These are phyloP conservation scores for Gypsophila paniculata DNA, from an alignment of 179 eudicot species.

Conservation along the genomic window DNA sequence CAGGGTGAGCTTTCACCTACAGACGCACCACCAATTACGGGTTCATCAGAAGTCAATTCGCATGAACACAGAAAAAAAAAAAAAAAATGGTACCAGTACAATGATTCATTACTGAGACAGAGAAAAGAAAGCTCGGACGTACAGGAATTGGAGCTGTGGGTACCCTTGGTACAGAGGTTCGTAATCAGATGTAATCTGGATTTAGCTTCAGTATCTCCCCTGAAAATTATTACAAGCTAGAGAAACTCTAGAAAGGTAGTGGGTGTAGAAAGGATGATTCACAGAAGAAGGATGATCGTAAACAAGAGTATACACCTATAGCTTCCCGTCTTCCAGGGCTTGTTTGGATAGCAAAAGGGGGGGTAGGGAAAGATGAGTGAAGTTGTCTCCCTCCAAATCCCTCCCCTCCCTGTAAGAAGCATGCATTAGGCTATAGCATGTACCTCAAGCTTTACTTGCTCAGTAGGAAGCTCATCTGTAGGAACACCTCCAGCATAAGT, in stretches of 20 bases:
- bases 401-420: too few relatives aligned
- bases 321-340: constrained; percentile 87
- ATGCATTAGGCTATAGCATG: neutral
- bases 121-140: constrained; percentile 28
- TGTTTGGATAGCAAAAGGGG: too few relatives aligned
- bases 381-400: too few relatives aligned
- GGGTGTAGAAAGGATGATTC: too few relatives aligned
- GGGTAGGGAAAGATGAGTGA: too few relatives aligned
- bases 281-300: too few relatives aligned
- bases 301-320: constrained; percentile 52
- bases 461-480: constrained; percentile 34
- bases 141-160: constrained; percentile 83
- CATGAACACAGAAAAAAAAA: neutral
- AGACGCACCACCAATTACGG: constrained; percentile 11
- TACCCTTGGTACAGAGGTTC: constrained; percentile 76
- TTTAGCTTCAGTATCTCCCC: too few relatives aligned
- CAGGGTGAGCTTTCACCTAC: constrained; percentile 75
- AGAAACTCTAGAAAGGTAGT: too few relatives aligned
- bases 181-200: constrained; percentile 54
- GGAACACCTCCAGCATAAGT: constrained; percentile 23
- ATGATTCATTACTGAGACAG: neutral
- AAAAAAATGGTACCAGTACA: too few relatives aligned
- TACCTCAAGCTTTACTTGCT: constrained; percentile 34
- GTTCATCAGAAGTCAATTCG: constrained; percentile 10
- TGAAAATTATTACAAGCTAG: too few relatives aligned